phyloP scores from a whole-genome alignment of 306 rosid species.

The Cucurbita argyrosperma region DNA sequence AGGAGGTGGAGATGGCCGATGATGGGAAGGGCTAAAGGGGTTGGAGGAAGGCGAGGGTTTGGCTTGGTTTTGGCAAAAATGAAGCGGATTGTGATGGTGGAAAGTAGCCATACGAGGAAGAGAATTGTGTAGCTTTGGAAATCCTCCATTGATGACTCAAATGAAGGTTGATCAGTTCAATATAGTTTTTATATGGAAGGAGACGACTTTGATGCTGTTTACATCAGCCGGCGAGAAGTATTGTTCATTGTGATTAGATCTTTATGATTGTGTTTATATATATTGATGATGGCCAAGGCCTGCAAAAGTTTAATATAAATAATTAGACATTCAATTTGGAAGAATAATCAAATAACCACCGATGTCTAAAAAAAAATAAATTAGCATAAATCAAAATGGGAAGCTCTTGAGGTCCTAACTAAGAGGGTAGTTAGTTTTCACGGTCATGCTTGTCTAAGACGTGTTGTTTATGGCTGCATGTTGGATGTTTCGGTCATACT shows the following conservation, averaged over 20 bases:
- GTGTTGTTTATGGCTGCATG: no score
- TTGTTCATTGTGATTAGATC: background rate
- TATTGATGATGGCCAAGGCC: no score
- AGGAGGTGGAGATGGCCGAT: constrained; percentile 36
- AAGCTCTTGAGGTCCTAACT: no score
- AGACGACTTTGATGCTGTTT: background rate
- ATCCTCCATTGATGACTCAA: constrained; percentile 21
- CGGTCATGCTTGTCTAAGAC: no score
- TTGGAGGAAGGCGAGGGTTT: constrained; percentile 19
- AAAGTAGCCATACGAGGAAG: constrained; percentile 20
- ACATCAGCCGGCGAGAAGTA: background rate
- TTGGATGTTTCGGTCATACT: no score
- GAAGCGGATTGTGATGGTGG: constrained; percentile 13
- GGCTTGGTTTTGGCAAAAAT: constrained; percentile 13
- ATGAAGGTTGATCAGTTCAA: background rate
- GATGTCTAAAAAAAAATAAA: no score
- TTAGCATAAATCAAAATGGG: no score
- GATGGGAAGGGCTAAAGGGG: constrained; percentile 23
- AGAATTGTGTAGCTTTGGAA: constrained; percentile 22
- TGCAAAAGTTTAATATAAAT: no score
- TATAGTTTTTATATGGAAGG: background rate
- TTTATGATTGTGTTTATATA: no score
- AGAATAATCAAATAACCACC: no score
- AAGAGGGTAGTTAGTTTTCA: no score
- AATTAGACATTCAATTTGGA: no score